Evolutionary conservation across 1,139 yeast species (phyloP).

Genomic region (Yamadazyma triangularis): DNA sequence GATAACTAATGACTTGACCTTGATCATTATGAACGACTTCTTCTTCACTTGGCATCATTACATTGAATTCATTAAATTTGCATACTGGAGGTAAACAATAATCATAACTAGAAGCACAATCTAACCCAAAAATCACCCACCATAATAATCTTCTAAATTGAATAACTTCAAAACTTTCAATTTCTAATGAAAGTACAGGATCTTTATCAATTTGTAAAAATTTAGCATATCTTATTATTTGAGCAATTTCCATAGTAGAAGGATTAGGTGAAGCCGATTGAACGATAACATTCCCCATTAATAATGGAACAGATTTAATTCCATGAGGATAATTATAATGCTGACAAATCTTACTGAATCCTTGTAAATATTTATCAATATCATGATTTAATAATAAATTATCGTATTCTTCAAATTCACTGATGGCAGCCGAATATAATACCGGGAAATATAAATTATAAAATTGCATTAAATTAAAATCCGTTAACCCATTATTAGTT

Average conservation of each 20-base stretch:
- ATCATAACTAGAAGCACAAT: conserved; percentile 54
- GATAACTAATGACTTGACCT: conserved; percentile 20
- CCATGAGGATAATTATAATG: conserved; percentile 53
- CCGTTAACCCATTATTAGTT: conserved; percentile 13
- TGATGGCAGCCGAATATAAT: conserved; percentile 49
- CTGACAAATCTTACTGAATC: conserved; percentile 45
- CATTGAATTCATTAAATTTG: conserved; percentile 52
- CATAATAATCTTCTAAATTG: conserved; percentile 54
- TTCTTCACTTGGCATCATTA: conserved; percentile 48
- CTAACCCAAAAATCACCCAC: conserved; percentile 65
- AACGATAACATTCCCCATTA: conserved; percentile 48
- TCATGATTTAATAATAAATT: conserved; percentile 45
- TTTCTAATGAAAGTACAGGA: conserved; percentile 47
- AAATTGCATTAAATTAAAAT: conserved; percentile 39
- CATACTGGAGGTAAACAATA: conserved; percentile 57
- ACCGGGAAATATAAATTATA: conserved; percentile 47
- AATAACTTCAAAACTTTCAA: conserved; percentile 43
- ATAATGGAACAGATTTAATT: conserved; percentile 39
- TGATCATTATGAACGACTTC: conserved; percentile 27
- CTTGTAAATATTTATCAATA: conserved; percentile 43
- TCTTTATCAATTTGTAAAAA: conserved; percentile 54
- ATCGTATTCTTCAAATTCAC: conserved; percentile 53
- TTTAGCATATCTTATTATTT: conserved; percentile 51
- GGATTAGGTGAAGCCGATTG: conserved; percentile 58
- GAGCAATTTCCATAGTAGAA: conserved; percentile 48